These are phyloP conservation scores for Pogostemon cablin DNA, from an alignment of 257 asterid genomes.

Conservation along the genomic window DNA sequence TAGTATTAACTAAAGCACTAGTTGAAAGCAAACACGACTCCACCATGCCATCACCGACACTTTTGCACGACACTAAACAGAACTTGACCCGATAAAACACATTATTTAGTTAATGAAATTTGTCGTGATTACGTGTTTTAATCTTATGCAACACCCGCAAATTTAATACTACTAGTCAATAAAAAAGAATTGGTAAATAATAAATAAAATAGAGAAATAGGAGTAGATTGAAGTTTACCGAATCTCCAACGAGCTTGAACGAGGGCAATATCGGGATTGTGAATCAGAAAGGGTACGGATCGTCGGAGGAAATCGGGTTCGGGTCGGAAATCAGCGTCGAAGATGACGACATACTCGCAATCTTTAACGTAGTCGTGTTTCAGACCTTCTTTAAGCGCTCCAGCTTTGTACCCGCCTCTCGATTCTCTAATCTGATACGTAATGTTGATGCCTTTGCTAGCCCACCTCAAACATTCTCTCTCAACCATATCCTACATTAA, in stretches of 20 bases:
- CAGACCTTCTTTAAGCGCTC: conserved; percentile 63
- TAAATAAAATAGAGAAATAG: neutral
- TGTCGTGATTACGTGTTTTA: no score
- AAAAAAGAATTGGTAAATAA: no score
- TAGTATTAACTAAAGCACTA: neutral
- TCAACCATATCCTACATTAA: conserved; percentile 56
- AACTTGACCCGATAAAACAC: neutral
- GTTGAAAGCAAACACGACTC: neutral
- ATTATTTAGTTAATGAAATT: neutral
- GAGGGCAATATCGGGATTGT: conserved; percentile 53
- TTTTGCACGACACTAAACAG: conserved; percentile 22
- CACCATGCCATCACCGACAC: conserved; percentile 57
- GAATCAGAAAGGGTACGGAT: conserved; percentile 51
- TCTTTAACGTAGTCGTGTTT: conserved; percentile 50
- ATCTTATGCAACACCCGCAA: no score
- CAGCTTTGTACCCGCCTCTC: conserved; percentile 66
- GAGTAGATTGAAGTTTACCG: conserved; percentile 34
- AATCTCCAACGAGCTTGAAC: conserved; percentile 67
- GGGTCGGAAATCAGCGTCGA: conserved; percentile 63
- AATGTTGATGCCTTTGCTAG: conserved; percentile 57
- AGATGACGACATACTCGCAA: conserved; percentile 61
- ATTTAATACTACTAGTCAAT: no score
- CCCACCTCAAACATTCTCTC: conserved; percentile 60
- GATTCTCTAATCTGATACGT: conserved; percentile 52
- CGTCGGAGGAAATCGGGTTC: conserved; percentile 58